Conservation (phyloP, 768 basidiomycete genomes). For the Tylopilus sp. region DNA sequence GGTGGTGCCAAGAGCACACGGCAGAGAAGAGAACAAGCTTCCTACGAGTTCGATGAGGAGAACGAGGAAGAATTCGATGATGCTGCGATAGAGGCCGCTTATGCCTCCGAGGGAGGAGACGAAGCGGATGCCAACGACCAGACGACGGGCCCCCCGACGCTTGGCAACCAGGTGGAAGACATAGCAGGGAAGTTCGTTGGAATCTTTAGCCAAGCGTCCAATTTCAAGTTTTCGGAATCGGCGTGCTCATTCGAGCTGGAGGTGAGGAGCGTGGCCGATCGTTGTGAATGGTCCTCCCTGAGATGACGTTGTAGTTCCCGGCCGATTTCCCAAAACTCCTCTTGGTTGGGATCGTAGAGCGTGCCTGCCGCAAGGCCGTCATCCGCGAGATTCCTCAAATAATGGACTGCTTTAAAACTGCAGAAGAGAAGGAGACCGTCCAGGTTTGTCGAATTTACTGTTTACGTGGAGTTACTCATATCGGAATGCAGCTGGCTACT, state of each 20-base stretch:
- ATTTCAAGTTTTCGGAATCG: conserved; percentile 65
- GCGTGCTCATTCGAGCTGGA: conserved; percentile 80
- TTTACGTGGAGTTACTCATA: neutral
- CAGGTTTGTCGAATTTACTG: conserved; percentile 34
- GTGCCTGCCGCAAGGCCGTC: conserved; percentile 77
- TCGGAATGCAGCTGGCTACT: conserved; percentile 59
- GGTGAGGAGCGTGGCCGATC: conserved; percentile 45
- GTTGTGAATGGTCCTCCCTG: neutral
- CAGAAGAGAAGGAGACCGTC: conserved; percentile 49
- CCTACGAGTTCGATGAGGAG: conserved; percentile 63
- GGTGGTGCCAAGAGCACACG: conserved; percentile 72
- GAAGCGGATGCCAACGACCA: conserved; percentile 26
- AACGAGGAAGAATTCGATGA: conserved; percentile 45
- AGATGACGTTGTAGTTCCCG: conserved; percentile 57
- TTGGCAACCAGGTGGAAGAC: conserved; percentile 40
- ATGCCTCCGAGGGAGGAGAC: conserved; percentile 47
- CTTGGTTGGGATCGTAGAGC: conserved; percentile 90
- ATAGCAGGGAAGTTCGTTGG: conserved; percentile 53
- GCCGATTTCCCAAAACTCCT: conserved; percentile 89
- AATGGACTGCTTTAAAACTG: conserved; percentile 71
- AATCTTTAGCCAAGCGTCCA: conserved; percentile 60
- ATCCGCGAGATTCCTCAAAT: conserved; percentile 90
- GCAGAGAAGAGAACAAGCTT: conserved; percentile 68
- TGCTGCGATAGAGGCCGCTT: conserved; percentile 59
- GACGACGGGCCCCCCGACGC: conserved; percentile 21